These are phyloP conservation scores for Pseudonitzschia delicatissima DNA, from an alignment of 108 stramenopile genomes.

Conservation along the genomic window DNA sequence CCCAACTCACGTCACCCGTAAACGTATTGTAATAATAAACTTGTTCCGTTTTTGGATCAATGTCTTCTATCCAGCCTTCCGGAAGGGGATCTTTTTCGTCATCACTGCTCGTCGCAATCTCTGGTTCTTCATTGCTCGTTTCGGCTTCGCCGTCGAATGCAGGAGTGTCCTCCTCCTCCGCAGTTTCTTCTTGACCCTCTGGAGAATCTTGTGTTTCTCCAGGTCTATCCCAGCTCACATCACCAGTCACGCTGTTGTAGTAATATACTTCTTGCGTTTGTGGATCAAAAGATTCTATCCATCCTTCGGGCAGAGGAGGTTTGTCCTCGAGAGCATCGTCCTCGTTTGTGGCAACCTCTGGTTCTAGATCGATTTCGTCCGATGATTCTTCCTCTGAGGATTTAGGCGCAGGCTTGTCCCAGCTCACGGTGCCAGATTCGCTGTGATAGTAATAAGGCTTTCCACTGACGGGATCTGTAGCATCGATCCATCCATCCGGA, in stretches of 20 bases:
- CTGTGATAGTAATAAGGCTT: constrained; percentile 50
- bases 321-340: background rate
- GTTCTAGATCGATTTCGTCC: background rate
- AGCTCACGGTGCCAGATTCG: constrained; percentile 33
- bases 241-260: constrained; percentile 24
- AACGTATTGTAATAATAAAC: constrained; percentile 41
- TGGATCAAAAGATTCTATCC: constrained; percentile 19
- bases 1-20: constrained; percentile 54
- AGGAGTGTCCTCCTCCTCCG: background rate
- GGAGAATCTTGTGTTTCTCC: background rate
- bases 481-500: constrained; percentile 57
- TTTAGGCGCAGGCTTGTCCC: constrained; percentile 42
- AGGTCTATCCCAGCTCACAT: constrained; percentile 34
- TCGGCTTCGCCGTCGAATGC: background rate
- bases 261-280: constrained; percentile 18
- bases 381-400: background rate
- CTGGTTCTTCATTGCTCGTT: background rate
- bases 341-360: background rate
- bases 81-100: constrained; percentile 21
- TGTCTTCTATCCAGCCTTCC: constrained; percentile 52
- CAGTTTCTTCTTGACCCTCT: background rate
- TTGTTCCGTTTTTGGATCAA: constrained; percentile 44
- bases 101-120: background rate
- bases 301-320: constrained; percentile 32
- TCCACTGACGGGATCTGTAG: constrained; percentile 46